Evolutionary conservation across 306 rosid genomes (phyloP).

Genomic region (Vigna mungo): DNA sequence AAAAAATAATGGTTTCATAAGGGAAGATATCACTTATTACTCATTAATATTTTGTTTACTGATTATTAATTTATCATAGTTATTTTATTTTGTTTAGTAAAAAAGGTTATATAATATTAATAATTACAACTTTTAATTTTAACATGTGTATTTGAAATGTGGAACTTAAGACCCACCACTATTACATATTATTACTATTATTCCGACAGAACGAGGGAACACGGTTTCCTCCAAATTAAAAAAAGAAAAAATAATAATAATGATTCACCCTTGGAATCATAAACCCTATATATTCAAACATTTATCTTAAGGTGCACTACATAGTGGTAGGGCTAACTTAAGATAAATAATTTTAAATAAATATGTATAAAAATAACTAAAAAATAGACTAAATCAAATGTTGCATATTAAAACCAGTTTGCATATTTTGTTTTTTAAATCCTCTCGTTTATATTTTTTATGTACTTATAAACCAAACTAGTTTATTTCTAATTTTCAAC

Average conservation of each 20-base stretch:
- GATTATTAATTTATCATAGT: too few species aligned
- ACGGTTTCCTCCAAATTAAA: conserved; percentile 14
- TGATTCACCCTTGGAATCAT: conserved; percentile 8
- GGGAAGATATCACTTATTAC: too few species aligned
- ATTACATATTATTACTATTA: neutral
- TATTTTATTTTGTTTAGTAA: too few species aligned
- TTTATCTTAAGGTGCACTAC: neutral
- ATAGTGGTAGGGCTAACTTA: neutral
- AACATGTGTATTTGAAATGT: too few species aligned
- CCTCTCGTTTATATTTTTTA: neutral
- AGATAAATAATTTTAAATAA: neutral
- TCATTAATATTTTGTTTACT: too few species aligned
- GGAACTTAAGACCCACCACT: too few species aligned
- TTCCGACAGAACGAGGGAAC: conserved; percentile 24
- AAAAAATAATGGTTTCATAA: too few species aligned
- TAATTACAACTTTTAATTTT: too few species aligned
- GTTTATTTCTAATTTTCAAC: neutral
- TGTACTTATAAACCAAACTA: neutral
- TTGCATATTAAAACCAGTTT: neutral
- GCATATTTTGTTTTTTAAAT: neutral
- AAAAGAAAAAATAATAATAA: neutral
- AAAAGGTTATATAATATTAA: too few species aligned
- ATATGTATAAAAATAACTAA: neutral
- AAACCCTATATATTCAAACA: neutral
- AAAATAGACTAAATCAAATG: neutral